Evolutionary conservation across 805 yeast genomes (phyloP), one percentile per base, ranked within the genome.

Genomic region (Diddensiella santjacobensis): DNA sequence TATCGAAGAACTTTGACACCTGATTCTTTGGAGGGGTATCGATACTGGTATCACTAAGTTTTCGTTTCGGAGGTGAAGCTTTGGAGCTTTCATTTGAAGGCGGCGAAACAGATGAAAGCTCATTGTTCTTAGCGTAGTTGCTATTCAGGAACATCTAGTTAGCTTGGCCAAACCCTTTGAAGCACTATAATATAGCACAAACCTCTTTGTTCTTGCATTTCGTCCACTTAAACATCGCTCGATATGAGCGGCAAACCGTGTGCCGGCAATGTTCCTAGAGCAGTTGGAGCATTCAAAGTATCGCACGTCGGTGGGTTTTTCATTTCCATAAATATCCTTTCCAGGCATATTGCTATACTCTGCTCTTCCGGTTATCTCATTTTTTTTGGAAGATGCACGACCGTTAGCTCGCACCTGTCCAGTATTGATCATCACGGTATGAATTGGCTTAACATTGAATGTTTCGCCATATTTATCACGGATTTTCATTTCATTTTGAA

Each of bases 241-340:
- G 24, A 91, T 74, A 67, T 91, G 99, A 37, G 87, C 89, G 1
- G 98, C 97, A 72, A 87, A 90, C 50, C 99, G 71, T 33, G 87
- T 84, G 0, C 96, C 96, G 0, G 96, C 91, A 4, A 91, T 84
- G 59, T 83, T 87, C 48, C 99, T 73, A 17, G 79, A 81, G 66
- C 99, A 91, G 56, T 85, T 84, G 3, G 75, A 74, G 67, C 99
- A 91, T 48, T 72, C 77, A 58, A 88, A 87, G 64, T 89, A 88
- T 45, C 75, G 65, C 15, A 75, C 62, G 40, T 81, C 87, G 41
- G 75, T 73, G 23, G 58, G 65, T 44, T 61, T 69, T 15, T 69
- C 71, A 50, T 68, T 57, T 31, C 75, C 65, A 47, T 76, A 57
- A 41, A 74, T 58, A 63, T 74, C 66, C 47, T 72, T 45, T 30